Percentiles rank a stretch among this genome's conserved stretches.
Evolutionary conservation across 1,139 yeast genomes (phyloP).

Genomic region (Hemisphaericaspora subhashii): DNA sequence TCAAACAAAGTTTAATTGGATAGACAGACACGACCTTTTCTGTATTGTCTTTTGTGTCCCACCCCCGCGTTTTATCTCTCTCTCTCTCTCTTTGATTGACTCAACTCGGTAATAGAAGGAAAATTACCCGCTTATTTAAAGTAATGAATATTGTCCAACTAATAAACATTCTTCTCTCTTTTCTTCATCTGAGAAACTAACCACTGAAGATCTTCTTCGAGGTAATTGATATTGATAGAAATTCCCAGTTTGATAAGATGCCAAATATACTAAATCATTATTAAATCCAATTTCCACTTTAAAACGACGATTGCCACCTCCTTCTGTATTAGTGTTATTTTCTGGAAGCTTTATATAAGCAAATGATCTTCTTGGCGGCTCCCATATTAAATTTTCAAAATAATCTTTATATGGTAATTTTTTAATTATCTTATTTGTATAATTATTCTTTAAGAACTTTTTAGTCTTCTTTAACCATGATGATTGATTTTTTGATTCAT

Average conservation of each 20-base stretch:
- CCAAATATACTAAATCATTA: slow-evolving; percentile 35
- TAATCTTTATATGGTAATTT: slow-evolving; percentile 45
- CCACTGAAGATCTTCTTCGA: slow-evolving; percentile 6
- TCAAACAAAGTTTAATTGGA: no score
- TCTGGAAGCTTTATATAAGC: slow-evolving; percentile 44
- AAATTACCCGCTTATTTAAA: slow-evolving; percentile 4
- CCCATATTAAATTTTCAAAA: slow-evolving; percentile 44
- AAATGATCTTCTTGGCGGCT: slow-evolving; percentile 47
- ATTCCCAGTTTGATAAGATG: slow-evolving; percentile 40
- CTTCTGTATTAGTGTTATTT: slow-evolving; percentile 16
- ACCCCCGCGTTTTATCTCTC: not conserved
- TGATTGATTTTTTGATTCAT: slow-evolving; percentile 11
- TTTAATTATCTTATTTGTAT: slow-evolving; percentile 40
- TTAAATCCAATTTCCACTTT: slow-evolving; percentile 42
- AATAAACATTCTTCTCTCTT: slow-evolving; percentile 33
- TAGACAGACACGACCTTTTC: not conserved
- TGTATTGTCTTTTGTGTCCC: not conserved
- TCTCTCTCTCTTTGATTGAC: no score
- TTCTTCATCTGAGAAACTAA: slow-evolving; percentile 19
- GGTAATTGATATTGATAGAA: slow-evolving; percentile 45
- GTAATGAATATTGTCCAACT: slow-evolving; percentile 24
- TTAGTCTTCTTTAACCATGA: slow-evolving; percentile 20
- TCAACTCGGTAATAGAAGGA: slow-evolving; percentile 1
- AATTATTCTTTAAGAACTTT: slow-evolving; percentile 33
- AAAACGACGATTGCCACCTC: slow-evolving; percentile 1